A percentile compares a stretch with the other conserved stretches of the same genome.
Evolutionary conservation across 441 rosid species (phyloP).

Genomic region (Gossypium lobatum): DNA sequence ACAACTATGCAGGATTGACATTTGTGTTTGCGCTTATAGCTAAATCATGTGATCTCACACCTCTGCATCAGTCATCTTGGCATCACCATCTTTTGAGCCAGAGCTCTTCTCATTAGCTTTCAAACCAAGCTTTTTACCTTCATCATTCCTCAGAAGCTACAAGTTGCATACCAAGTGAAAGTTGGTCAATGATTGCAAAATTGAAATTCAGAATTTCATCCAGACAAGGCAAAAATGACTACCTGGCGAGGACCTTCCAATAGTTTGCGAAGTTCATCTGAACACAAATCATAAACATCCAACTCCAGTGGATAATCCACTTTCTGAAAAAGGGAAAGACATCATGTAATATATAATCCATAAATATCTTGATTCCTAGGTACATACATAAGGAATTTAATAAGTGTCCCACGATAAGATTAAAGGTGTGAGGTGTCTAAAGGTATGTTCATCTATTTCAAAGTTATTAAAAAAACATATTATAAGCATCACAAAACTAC

Average conservation of each 20-base stretch:
- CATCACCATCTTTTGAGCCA: slow-evolving; percentile 52
- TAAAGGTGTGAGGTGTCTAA: too few species aligned
- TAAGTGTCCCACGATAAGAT: too few species aligned
- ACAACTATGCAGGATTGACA: background rate
- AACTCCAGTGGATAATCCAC: slow-evolving; percentile 93
- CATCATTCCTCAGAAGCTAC: slow-evolving; percentile 80
- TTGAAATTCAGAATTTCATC: background rate
- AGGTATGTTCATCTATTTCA: too few species aligned
- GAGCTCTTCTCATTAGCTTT: slow-evolving; percentile 48
- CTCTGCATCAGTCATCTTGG: slow-evolving; percentile 74
- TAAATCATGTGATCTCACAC: slow-evolving; percentile 40
- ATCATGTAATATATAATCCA: background rate
- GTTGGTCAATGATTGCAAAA: slow-evolving; percentile 1
- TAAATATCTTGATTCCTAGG: too few species aligned
- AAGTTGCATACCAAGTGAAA: background rate
- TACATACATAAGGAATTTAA: too few species aligned
- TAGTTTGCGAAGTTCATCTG: slow-evolving; percentile 69
- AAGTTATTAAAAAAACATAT: too few species aligned
- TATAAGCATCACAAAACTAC: too few species aligned
- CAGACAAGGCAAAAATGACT: slow-evolving; percentile 15
- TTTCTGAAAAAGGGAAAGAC: slow-evolving; percentile 49
- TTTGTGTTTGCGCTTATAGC: background rate
- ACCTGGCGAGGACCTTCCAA: slow-evolving; percentile 93
- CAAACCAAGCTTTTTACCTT: slow-evolving; percentile 81
- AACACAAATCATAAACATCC: slow-evolving; percentile 89